These are phyloP conservation scores for Dendrobium chrysotoxum DNA, from an alignment of 106 monocot species.

Conservation along the genomic window DNA sequence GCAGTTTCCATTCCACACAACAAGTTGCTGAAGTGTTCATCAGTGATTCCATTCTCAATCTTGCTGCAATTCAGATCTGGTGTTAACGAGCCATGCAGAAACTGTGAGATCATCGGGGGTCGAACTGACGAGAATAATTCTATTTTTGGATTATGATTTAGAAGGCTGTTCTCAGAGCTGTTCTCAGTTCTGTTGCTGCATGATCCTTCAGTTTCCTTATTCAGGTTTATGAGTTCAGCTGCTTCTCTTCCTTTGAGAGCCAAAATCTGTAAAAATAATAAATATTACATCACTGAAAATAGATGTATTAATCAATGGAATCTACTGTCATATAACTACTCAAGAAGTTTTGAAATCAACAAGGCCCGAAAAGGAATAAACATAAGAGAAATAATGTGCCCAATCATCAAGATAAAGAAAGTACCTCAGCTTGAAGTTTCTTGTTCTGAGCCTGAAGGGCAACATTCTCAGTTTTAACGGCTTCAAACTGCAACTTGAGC, in stretches of 20 bases:
- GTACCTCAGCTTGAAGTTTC: conserved; percentile 79
- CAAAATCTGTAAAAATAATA: conserved; percentile 53
- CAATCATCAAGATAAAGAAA: not conserved
- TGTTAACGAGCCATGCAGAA: conserved; percentile 24
- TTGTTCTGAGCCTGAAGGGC: conserved; percentile 70
- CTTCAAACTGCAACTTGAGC: conserved; percentile 67
- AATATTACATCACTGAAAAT: not conserved
- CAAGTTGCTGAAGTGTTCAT: conserved; percentile 66
- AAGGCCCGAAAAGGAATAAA: not conserved
- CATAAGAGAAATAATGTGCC: not conserved
- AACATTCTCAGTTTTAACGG: conserved; percentile 57
- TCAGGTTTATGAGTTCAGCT: conserved; percentile 80
- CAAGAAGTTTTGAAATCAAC: not conserved
- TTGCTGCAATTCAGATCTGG: conserved; percentile 40
- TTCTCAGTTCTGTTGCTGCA: conserved; percentile 93
- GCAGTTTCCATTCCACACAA: conserved; percentile 64
- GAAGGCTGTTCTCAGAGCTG: conserved; percentile 64
- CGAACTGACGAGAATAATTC: conserved; percentile 38
- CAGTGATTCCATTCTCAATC: conserved; percentile 35
- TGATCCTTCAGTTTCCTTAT: conserved; percentile 89
- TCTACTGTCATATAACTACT: not conserved
- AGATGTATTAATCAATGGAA: not conserved
- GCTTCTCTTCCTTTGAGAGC: conserved; percentile 62
- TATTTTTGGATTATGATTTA: conserved; percentile 27
- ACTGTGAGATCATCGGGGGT: conserved; percentile 29